Percentiles rank a stretch among this genome's conserved stretches.
Evolutionary conservation across 176 grass and related monocot species (phyloP).

Genomic region (Oryza officinalis): DNA sequence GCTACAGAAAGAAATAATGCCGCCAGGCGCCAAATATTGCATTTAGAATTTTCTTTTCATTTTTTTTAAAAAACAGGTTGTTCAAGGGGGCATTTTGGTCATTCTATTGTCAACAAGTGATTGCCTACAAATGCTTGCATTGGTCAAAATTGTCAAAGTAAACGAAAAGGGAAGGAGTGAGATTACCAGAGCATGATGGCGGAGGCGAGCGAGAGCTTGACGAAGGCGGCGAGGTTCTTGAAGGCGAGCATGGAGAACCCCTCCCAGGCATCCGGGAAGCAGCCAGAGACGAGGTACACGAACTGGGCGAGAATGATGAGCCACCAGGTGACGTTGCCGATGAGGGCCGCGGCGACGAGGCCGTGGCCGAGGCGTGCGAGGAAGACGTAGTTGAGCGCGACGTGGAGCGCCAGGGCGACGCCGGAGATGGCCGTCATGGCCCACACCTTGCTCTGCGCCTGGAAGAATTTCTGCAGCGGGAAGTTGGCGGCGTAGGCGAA

Average conservation of each 20-base stretch:
- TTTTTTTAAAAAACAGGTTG: too few relatives aligned
- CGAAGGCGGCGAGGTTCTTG: constrained; percentile 50
- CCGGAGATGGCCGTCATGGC: constrained; percentile 56
- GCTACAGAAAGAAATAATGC: too few relatives aligned
- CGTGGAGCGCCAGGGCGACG: constrained; percentile 47
- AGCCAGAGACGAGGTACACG: constrained; percentile 47
- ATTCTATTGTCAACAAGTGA: too few relatives aligned
- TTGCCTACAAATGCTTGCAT: too few relatives aligned
- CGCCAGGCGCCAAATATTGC: too few relatives aligned
- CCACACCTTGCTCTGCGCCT: constrained; percentile 72
- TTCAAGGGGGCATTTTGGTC: too few relatives aligned
- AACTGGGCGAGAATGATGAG: constrained; percentile 53
- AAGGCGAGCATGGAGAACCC: constrained; percentile 54
- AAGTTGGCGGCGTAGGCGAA: constrained; percentile 72
- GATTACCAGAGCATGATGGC: constrained; percentile 67
- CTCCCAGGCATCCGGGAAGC: constrained; percentile 51
- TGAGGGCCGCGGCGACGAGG: constrained; percentile 46
- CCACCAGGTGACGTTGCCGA: constrained; percentile 60
- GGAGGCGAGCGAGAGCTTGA: constrained; percentile 64
- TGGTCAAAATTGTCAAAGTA: too few relatives aligned
- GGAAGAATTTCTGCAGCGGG: constrained; percentile 78
- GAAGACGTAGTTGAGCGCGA: constrained; percentile 60
- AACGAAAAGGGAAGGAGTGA: too few relatives aligned
- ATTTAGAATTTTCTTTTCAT: too few relatives aligned
- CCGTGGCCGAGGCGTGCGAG: constrained; percentile 36